These are phyloP conservation scores for Flaveria robusta DNA, from an alignment of 129 eudicot genomes.

Conservation along the genomic window DNA sequence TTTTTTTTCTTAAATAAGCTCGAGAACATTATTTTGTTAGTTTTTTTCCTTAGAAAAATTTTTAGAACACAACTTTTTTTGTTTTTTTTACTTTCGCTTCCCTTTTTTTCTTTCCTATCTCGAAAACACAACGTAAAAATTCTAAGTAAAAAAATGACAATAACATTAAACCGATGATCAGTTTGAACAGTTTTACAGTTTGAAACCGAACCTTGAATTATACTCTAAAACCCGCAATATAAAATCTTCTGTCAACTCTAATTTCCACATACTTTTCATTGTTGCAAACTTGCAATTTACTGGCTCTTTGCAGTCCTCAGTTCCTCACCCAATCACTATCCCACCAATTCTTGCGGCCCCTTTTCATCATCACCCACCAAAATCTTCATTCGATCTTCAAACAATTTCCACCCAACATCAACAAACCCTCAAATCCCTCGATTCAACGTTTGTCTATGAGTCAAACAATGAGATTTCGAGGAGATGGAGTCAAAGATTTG, in stretches of 20 bases:
- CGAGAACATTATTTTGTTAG: no score
- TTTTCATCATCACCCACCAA: conserved; percentile 21
- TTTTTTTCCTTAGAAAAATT: no score
- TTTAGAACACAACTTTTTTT: no score
- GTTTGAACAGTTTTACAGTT: no score
- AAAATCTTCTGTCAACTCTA: conserved; percentile 22
- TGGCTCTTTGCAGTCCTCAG: background rate
- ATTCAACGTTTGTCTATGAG: conserved; percentile 16
- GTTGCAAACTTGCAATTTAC: background rate
- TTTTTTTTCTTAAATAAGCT: no score
- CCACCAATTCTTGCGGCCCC: conserved; percentile 22
- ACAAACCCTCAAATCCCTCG: background rate
- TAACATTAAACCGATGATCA: no score
- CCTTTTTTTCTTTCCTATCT: no score
- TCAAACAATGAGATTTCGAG: conserved; percentile 36
- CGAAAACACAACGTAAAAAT: no score
- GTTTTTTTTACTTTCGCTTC: no score
- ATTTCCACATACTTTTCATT: conserved; percentile 18
- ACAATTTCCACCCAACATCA: background rate
- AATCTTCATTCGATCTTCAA: background rate
- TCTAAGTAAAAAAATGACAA: no score
- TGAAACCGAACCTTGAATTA: no score
- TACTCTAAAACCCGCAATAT: conserved; percentile 12
- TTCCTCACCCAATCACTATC: conserved; percentile 14
- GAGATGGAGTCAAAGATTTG: conserved; percentile 15